Percentiles rank a stretch among this genome's conserved stretches.
Evolutionary conservation across 2,329 filamentous ascomycete genomes (phyloP).

Genomic region (Ophidiomyces ophidiicola): DNA sequence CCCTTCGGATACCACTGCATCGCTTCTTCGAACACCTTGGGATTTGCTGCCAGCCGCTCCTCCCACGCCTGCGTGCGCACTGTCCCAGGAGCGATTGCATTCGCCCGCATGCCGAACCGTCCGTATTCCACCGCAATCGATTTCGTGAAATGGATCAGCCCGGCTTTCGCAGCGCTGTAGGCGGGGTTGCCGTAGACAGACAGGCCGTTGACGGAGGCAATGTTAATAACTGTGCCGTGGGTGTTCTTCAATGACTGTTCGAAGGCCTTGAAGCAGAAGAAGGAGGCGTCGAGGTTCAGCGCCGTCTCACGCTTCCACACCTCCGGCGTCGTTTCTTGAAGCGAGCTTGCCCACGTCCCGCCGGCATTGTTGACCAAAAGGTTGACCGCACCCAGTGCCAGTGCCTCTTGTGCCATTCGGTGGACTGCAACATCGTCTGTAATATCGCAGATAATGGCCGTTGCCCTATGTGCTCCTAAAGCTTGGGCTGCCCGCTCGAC

Average conservation of each 20-base stretch:
- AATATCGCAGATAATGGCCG: slow-evolving; percentile 18
- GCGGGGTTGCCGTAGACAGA: slow-evolving; percentile 18
- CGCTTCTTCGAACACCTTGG: slow-evolving; percentile 15
- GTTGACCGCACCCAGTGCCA: slow-evolving; percentile 11
- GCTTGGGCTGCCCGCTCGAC: slow-evolving; percentile 12
- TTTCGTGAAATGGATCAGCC: slow-evolving; percentile 30
- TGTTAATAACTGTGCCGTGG: slow-evolving; percentile 16
- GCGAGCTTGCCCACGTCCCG: slow-evolving; percentile 17
- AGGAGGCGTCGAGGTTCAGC: slow-evolving; percentile 18
- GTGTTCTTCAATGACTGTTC: slow-evolving; percentile 14
- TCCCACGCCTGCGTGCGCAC: slow-evolving; percentile 17
- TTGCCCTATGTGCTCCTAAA: slow-evolving; percentile 15
- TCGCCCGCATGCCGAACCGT: slow-evolving; percentile 30
- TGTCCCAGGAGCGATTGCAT: slow-evolving; percentile 25
- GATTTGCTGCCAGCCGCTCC: slow-evolving; percentile 12
- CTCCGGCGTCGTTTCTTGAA: slow-evolving; percentile 17
- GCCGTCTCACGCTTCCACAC: slow-evolving; percentile 16
- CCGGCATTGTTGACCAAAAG: slow-evolving; percentile 24
- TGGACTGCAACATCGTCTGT: slow-evolving; percentile 17
- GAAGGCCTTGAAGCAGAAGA: slow-evolving; percentile 17
- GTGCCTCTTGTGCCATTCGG: slow-evolving; percentile 11
- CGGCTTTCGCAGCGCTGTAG: slow-evolving; percentile 33
- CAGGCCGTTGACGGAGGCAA: slow-evolving; percentile 18
- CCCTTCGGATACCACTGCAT: slow-evolving; percentile 19
- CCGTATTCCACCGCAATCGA: slow-evolving; percentile 26